These are phyloP conservation scores for Leccinellum rugosiceps DNA, from an alignment of 768 basidiomycete species.

Conservation along the genomic window DNA sequence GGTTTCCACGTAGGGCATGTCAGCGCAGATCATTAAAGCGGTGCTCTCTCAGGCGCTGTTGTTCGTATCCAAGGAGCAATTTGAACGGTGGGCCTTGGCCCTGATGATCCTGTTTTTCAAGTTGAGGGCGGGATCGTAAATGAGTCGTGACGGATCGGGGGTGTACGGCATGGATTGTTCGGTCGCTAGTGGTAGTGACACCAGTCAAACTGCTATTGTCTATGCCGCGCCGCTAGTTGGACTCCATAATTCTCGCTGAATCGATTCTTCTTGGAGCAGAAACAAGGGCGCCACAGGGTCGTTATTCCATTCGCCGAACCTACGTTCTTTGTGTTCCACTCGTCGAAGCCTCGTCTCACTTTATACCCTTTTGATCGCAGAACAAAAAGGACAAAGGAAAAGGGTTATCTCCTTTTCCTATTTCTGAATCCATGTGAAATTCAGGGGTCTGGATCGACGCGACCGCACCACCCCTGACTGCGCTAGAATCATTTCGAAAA, in stretches of 20 bases:
- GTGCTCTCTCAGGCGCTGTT: constrained; percentile 92
- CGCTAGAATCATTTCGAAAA: neutral
- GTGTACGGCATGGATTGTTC: neutral
- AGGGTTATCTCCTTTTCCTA: neutral
- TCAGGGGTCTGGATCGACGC: neutral
- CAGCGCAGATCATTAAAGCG: constrained; percentile 94
- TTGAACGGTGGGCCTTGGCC: constrained; percentile 81
- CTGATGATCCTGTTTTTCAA: constrained; percentile 58
- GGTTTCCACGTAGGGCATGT: constrained; percentile 72
- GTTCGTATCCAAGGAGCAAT: constrained; percentile 97
- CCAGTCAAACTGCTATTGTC: neutral
- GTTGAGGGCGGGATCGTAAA: constrained; percentile 14
- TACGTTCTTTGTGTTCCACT: neutral
- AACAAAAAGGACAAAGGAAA: neutral
- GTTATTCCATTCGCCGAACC: neutral
- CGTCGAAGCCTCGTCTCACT: neutral
- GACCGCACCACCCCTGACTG: too few relatives aligned
- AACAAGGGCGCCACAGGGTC: neutral
- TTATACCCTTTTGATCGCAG: neutral
- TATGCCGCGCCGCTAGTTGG: neutral
- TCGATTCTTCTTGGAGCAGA: neutral
- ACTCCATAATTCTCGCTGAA: neutral
- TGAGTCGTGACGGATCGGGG: neutral
- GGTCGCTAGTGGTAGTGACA: neutral
- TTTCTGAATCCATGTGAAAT: neutral